A percentile compares a stretch with the other conserved stretches of the same genome.
Conservation (phyloP, 2,329 filamentous ascomycete species). For the Aspergillus pseudoterreus region DNA sequence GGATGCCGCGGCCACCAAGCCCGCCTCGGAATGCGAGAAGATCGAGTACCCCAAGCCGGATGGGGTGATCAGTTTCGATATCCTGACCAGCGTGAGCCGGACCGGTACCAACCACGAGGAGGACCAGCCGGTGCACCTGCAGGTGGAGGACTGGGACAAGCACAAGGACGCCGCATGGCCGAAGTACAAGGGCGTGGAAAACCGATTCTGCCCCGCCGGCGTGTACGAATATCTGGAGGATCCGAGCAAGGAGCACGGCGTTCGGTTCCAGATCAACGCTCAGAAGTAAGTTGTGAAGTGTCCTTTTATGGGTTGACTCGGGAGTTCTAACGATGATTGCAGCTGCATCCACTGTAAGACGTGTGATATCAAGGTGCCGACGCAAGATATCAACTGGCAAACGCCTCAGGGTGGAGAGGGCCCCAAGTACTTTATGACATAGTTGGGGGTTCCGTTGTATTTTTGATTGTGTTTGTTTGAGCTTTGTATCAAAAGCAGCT, state of each 20-base stretch:
- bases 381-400: conserved; percentile 96
- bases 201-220: conserved; percentile 92
- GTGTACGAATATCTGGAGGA: conserved; percentile 99
- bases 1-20: conserved; percentile 75
- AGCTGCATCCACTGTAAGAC: conserved; percentile 99
- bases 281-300: conserved; percentile 75
- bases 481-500: neutral
- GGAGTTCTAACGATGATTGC: conserved; percentile 16
- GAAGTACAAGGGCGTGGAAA: conserved; percentile 86
- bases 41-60: conserved; percentile 98
- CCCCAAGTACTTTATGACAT: conserved; percentile 63
- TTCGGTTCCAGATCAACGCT: conserved; percentile 94
- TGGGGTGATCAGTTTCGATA: conserved; percentile 91
- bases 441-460: conserved; percentile 4
- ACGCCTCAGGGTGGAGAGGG: conserved; percentile 88
- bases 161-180: conserved; percentile 83
- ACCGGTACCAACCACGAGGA: conserved; percentile 99
- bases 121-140: conserved; percentile 93
- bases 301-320: neutral
- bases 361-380: conserved; percentile 96
- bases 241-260: conserved; percentile 75
- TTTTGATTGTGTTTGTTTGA: neutral
- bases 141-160: conserved; percentile 91
- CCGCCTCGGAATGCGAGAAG: conserved; percentile 73
- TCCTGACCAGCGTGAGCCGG: conserved; percentile 88